phyloP scores from a whole-genome alignment of 768 basidiomycete species.

The Exsudoporus frostii region DNA sequence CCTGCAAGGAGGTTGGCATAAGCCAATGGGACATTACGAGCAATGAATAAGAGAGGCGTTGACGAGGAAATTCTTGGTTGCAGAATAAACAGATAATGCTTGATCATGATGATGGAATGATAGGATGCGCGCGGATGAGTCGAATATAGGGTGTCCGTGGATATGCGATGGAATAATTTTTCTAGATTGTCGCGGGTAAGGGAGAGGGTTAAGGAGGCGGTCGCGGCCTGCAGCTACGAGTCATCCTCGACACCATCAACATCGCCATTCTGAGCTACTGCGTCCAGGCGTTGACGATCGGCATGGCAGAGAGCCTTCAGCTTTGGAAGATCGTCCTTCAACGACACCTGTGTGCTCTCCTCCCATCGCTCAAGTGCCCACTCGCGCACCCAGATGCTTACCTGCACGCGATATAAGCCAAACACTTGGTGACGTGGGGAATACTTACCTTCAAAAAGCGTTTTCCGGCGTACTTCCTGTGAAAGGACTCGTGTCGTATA shows the following conservation, averaged over 20 bases:
- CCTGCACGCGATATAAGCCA: constrained; percentile 40
- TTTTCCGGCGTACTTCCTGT: constrained; percentile 86
- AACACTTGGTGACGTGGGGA: not conserved
- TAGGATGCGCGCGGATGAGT: constrained; percentile 22
- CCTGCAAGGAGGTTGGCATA: constrained; percentile 9
- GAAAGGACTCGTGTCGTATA: constrained; percentile 70
- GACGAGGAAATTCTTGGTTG: constrained; percentile 26
- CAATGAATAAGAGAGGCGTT: constrained; percentile 8
- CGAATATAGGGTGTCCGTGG: constrained; percentile 26
- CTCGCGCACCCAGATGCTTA: constrained; percentile 75
- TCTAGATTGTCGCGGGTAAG: constrained; percentile 16
- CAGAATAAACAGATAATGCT: constrained; percentile 28
- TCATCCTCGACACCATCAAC: constrained; percentile 11
- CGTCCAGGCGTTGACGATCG: constrained; percentile 18
- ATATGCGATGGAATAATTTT: constrained; percentile 23
- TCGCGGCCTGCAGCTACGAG: constrained; percentile 8
- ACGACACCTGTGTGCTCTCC: constrained; percentile 56
- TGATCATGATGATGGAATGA: constrained; percentile 17
- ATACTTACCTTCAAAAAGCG: constrained; percentile 73
- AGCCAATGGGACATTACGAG: constrained; percentile 25
- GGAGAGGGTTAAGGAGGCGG: not conserved
- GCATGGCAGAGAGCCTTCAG: constrained; percentile 21
- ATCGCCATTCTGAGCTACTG: constrained; percentile 5
- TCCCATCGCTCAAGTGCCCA: constrained; percentile 83
- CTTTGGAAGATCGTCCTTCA: constrained; percentile 51